Percentiles rank a stretch among this genome's conserved stretches.
These are phyloP conservation scores for Hypoxylon sp. DNA, from an alignment of 2,329 filamentous ascomycete genomes.

Conservation along the genomic window DNA sequence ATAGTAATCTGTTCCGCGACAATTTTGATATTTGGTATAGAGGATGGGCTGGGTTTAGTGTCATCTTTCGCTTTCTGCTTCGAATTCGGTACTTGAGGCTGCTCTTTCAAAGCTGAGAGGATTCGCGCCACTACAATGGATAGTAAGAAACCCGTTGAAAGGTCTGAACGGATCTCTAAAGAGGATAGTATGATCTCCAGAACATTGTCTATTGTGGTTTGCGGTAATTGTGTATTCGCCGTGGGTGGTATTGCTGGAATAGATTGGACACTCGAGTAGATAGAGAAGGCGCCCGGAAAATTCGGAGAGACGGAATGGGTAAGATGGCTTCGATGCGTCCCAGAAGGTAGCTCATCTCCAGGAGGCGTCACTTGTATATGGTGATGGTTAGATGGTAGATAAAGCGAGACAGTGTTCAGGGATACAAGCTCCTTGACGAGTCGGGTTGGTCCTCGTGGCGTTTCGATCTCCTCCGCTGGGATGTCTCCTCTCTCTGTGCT, in stretches of 20 bases:
- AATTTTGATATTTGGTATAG: constrained; percentile 58
- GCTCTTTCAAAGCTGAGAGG: constrained; percentile 58
- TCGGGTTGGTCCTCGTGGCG: constrained; percentile 65
- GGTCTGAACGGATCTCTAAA: constrained; percentile 65
- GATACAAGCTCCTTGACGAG: constrained; percentile 67
- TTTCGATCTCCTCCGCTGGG: constrained; percentile 57
- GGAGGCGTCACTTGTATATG: constrained; percentile 54
- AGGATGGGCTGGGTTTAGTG: constrained; percentile 33
- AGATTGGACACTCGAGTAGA: constrained; percentile 52
- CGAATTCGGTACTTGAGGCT: constrained; percentile 28
- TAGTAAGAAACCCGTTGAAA: constrained; percentile 67
- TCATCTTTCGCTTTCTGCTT: constrained; percentile 30
- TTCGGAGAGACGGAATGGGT: constrained; percentile 58
- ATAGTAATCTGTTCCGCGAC: constrained; percentile 63
- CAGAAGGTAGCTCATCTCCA: constrained; percentile 25
- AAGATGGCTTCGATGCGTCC: constrained; percentile 22
- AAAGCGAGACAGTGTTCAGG: constrained; percentile 64
- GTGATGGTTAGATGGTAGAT: constrained; percentile 64
- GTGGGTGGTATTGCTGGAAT: constrained; percentile 36
- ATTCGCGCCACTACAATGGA: constrained; percentile 64
- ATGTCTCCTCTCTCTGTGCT: constrained; percentile 27
- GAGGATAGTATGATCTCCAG: constrained; percentile 66
- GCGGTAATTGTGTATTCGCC: constrained; percentile 22
- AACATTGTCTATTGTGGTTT: constrained; percentile 49
- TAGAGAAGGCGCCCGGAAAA: constrained; percentile 72